Evolutionary conservation across 805 yeast genomes (phyloP).

Genomic region (Teunomyces panamensis): DNA sequence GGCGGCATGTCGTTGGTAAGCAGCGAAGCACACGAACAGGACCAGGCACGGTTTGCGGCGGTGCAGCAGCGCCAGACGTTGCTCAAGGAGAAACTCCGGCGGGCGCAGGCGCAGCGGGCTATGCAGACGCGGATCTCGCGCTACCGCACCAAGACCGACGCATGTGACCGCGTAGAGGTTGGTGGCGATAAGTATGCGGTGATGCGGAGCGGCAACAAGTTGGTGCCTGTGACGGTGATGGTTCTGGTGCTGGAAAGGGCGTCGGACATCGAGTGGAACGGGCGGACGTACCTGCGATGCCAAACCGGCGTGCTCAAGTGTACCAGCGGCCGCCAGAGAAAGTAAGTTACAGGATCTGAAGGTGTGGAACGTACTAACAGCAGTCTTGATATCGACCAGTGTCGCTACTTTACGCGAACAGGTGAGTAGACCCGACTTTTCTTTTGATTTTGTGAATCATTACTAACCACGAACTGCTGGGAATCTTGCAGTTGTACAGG

Average conservation of each 20-base stretch:
- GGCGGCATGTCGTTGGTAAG: conserved; percentile 41
- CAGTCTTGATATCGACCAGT: conserved; percentile 16
- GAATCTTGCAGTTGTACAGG: conserved; percentile 37
- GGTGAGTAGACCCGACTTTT: conserved; percentile 26
- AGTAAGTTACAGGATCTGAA: conserved; percentile 9
- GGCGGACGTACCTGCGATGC: conserved; percentile 20
- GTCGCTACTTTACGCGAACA: conserved; percentile 36
- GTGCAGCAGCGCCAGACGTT: conserved; percentile 13
- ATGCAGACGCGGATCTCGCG: conserved; percentile 15
- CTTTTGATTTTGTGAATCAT: background rate
- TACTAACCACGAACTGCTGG: conserved; percentile 17
- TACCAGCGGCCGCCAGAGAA: conserved; percentile 8
- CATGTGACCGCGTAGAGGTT: conserved; percentile 44
- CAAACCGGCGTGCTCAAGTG: conserved; percentile 26
- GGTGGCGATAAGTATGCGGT: conserved; percentile 45
- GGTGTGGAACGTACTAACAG: conserved; percentile 7
- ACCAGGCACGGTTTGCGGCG: conserved; percentile 15
- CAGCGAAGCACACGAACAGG: conserved; percentile 31
- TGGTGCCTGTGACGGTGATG: conserved; percentile 34
- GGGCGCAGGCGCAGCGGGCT: conserved; percentile 13
- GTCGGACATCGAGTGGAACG: conserved; percentile 29
- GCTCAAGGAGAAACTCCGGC: conserved; percentile 11
- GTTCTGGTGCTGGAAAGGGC: conserved; percentile 12
- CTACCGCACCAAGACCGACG: conserved; percentile 37
- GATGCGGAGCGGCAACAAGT: conserved; percentile 34